phyloP scores from a whole-genome alignment of 306 rosid species.

The Quercus gilva region DNA sequence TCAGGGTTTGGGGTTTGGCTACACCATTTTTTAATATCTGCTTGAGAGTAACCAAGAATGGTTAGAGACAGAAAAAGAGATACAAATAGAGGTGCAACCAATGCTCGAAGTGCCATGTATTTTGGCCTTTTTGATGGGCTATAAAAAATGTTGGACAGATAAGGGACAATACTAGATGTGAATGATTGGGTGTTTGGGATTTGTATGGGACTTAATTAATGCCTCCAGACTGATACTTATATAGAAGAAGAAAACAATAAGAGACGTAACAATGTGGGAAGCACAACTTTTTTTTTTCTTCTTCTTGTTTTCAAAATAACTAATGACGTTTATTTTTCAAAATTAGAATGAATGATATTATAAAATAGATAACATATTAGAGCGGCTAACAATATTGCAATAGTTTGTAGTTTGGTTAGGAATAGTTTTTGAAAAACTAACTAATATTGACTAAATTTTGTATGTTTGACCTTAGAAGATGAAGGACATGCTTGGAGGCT shows the following conservation, averaged over 20 bases:
- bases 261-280: background rate
- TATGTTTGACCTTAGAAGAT: background rate
- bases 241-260: background rate
- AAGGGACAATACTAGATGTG: background rate
- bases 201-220: background rate
- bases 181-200: background rate
- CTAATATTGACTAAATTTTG: background rate
- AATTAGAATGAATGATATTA: background rate
- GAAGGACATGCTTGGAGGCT: background rate
- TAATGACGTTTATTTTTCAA: background rate
- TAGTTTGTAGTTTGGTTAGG: background rate
- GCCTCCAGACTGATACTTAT: background rate
- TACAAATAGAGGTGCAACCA: slow-evolving; percentile 12
- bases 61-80: slow-evolving; percentile 23
- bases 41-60: slow-evolving; percentile 19
- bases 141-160: background rate
- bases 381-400: background rate
- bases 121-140: background rate
- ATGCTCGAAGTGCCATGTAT: background rate
- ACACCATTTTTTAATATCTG: slow-evolving; percentile 62
- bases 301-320: background rate
- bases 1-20: slow-evolving; percentile 75
- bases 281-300: background rate
- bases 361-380: background rate
- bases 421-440: background rate